Evolutionary conservation across 1,139 yeast species (phyloP), one percentile per base, ranked within the genome.

Genomic region (Diutina scorzettiae): DNA sequence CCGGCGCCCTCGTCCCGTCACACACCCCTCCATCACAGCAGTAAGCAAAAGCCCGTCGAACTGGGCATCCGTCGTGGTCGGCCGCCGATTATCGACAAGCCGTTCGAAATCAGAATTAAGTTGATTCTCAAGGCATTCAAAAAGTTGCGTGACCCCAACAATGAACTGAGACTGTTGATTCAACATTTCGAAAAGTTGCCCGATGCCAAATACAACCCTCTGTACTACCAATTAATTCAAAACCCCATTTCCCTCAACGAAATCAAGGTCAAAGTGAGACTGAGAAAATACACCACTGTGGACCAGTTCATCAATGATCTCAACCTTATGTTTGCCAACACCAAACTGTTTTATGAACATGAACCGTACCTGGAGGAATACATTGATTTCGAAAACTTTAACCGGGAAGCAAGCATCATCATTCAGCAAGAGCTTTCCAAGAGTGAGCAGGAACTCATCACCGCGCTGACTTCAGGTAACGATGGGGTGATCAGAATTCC

Each of bases 1-100:
- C 33, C 28, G 33, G 42, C 33, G 24, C 41, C 16, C 31, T 37
- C 41, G 29, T 14, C 42, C 33, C 31, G 8, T 18, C 48, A 30
- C 40, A 47, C 23, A 40, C 44, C 49, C n/a, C 41, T 30, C 30
- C 34, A 40, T 32, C 40, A 30, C 5, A 48, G 43, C n/a, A 25
- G n/a, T 6, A 20, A 41, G 49, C 48, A 44, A 14, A 34, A 34
- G 19, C 27, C 39, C 3, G 64, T 63, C 19, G 83, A 77, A 47
- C 69, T 76, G 43, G 81, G 87, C 49, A 76, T 77, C 43, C 79
- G 85, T 58, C 71, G 97, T 54, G 96, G 96, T 36, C 76, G 96
- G 54, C 97, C 97, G 7, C 97, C 97, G 1, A 84, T 89, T 43
- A 93, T 89, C 45, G 97, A 89, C 59, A 79, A 83, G 53, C 96